Evolutionary conservation across 805 yeast genomes (phyloP).

Genomic region (Ogataea nitratoaversa): DNA sequence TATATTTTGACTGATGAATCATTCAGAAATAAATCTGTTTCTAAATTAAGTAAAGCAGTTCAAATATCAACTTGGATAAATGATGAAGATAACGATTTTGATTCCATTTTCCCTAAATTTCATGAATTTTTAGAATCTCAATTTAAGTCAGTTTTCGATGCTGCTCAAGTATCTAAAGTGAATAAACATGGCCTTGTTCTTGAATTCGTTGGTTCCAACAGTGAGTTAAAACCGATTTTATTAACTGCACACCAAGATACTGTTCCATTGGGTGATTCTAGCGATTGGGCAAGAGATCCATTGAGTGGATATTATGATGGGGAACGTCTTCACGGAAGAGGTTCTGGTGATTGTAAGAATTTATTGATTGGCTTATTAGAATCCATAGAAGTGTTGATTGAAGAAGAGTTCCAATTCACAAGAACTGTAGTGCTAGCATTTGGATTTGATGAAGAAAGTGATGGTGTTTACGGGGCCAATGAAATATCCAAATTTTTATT

Average conservation of each 20-base stretch:
- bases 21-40: slow-evolving; percentile 33
- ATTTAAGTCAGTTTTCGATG: slow-evolving; percentile 50
- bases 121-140: slow-evolving; percentile 48
- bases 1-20: slow-evolving; percentile 29
- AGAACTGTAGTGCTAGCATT: slow-evolving; percentile 60
- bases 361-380: slow-evolving; percentile 60
- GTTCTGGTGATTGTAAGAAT: slow-evolving; percentile 69
- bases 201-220: slow-evolving; percentile 56
- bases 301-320: slow-evolving; percentile 63
- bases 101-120: slow-evolving; percentile 39
- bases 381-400: slow-evolving; percentile 51
- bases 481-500: slow-evolving; percentile 42
- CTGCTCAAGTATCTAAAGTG: slow-evolving; percentile 48
- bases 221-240: slow-evolving; percentile 54
- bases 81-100: slow-evolving; percentile 45
- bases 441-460: slow-evolving; percentile 76
- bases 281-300: slow-evolving; percentile 68
- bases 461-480: slow-evolving; percentile 60
- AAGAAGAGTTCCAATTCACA: slow-evolving; percentile 50
- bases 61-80: slow-evolving; percentile 43
- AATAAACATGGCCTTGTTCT: slow-evolving; percentile 59
- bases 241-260: slow-evolving; percentile 75
- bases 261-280: slow-evolving; percentile 65
- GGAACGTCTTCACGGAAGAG: slow-evolving; percentile 64
- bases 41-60: slow-evolving; percentile 43